These are phyloP conservation scores for Myriosclerotinia duriaeana DNA, from an alignment of 2,329 filamentous ascomycete species.

Conservation along the genomic window DNA sequence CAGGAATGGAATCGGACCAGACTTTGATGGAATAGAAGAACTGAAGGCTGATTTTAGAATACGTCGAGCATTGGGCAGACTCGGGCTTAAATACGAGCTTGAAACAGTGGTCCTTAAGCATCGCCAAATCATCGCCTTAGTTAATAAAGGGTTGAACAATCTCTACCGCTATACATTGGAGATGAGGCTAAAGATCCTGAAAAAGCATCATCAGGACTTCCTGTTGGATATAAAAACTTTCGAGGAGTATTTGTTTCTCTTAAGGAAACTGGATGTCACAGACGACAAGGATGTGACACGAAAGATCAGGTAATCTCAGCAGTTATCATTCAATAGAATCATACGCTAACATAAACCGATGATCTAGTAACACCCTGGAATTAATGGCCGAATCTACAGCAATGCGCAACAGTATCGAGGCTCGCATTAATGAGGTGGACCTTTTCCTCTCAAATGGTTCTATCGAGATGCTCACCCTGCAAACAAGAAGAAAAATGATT, in stretches of 20 bases:
- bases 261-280: not conserved
- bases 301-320: not conserved
- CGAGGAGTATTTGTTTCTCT: slow-evolving; percentile 7
- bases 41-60: not conserved
- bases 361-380: not conserved
- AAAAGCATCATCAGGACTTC: not conserved
- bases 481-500: not conserved
- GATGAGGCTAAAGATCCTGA: not conserved
- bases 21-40: not conserved
- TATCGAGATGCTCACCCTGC: not conserved
- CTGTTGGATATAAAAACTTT: not conserved
- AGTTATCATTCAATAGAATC: no score
- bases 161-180: slow-evolving; percentile 11
- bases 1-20: not conserved
- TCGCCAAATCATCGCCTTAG: not conserved
- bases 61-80: no score
- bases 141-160: not conserved
- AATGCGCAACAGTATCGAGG: slow-evolving; percentile 5
- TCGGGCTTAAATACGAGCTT: not conserved
- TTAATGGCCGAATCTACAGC: not conserved
- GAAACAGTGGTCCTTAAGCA: not conserved
- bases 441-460: not conserved
- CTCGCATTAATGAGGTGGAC: slow-evolving; percentile 4
- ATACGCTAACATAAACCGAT: not conserved
- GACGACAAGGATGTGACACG: not conserved